Base-by-base conservation (phyloP, 306 rosid genomes). In the Prunus salicina region DNA sequence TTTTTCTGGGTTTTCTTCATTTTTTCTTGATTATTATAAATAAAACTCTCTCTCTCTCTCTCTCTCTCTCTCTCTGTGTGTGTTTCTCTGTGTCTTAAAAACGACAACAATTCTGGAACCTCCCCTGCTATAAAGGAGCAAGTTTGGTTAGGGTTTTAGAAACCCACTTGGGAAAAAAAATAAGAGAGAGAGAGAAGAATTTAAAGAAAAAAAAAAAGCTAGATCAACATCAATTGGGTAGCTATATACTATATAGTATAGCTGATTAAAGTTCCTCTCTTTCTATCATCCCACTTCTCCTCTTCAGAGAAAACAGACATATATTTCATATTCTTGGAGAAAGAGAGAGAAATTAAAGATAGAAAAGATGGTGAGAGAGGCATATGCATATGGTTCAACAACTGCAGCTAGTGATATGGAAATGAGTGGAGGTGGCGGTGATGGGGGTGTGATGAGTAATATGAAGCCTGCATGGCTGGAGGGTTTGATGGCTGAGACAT, bases 401-500 rank as follows among this genome's bases (percentile, higher is more conserved):
- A 69, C 43, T 38, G 43, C 43, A 38, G 43, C 43, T 38, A 38
- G 43, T 38, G 7, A 55, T 67, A 45, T 45, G 77, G 82, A 19
- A 18, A 49, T 49, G 53, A 49, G 53, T 49, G 53, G 16, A 30
- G 49, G 64, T 70, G 8, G 67, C 53, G 27, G n/a, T 8, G 66
- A 52, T 12, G n/a, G 1, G 5, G n/a, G 80, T 76, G 86, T 25
- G 60, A 58, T 5, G 72, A 60, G 50, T 34, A 62, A 28, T 77
- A 82, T 66, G 86, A 88, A 86, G 62, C 97, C 98, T 89, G 98
- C 98, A 89, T 93, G 98, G 98, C 89, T 93, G 45, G 86, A 89
- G 77, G 86, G 88, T 18, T 64, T 93, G 52, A 91, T 93, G 89
- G 90, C 69, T 22, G 92, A 91, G 88, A 89, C 97, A 82, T 93